Evolutionary conservation across 2,329 filamentous ascomycete species (phyloP), one percentile per base, ranked within the genome.

Genomic region (Alternaria sp.): DNA sequence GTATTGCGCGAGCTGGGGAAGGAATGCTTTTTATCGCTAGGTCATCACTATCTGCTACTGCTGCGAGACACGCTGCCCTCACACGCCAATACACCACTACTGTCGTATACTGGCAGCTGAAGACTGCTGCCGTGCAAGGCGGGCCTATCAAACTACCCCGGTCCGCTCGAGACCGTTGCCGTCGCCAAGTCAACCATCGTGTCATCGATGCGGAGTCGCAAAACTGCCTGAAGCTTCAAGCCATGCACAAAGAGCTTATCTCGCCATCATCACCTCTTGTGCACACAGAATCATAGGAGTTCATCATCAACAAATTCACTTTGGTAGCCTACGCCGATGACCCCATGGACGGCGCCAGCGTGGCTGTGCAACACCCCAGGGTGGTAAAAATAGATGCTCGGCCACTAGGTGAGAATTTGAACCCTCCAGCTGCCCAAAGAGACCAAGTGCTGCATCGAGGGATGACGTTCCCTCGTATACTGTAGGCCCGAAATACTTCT

Each of bases 101-200:
- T 60, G 62, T 65, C 62, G 55, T 43, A 30, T 47, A 26, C 25
- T 57, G 55, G 57, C 52, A 70, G 71, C 69, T 73, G 71, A 69
- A 61, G 63, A 71, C 64, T 70, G 67, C 64, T 58, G 64, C 70
- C 43, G 56, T 61, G 57, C 66, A 68, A 46, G 52, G 54, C 46
- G 58, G 44, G 61, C 66, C 66, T 67, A 70, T 71, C 68, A 66
- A 23, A 45, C 45, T 30, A 61, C 25, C 45, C 54, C 45, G 43
- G 54, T 59, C 57, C 54, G 61, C 60, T 66, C 54, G 56, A 66
- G 65, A 66, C 62, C 54, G 59, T 40, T 57, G 32, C 50, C 26
- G 26, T 47, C 43, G 54, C 54, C 54, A 49, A 57, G 54, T 23
- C 26, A 40, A 36, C 44, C 28, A 49, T 47, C 28, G 26, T 36